Base-by-base conservation (phyloP, 2,329 filamentous ascomycete genomes). In the Talaromyces pinophilus region DNA sequence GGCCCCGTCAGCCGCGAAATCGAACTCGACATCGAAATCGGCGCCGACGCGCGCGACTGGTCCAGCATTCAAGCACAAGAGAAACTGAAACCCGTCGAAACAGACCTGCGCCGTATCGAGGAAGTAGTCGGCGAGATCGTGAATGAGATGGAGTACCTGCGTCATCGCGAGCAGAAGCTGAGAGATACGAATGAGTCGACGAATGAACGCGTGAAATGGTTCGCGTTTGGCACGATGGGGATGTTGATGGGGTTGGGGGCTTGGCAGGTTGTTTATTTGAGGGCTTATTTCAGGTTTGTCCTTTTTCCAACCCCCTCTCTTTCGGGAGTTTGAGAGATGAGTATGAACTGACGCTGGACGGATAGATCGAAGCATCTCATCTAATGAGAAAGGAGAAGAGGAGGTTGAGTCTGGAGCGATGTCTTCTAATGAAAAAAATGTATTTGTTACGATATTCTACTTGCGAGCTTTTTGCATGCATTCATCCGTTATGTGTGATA, bases 181-280 rank as follows among this genome's bases (percentile, higher is more conserved):
- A 87, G 95, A 78, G 94, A 99, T 82, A 99, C 95, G 72, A 99
- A 99, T 81, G 95, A 99, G 89, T 98, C 94, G 85, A 99, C 95
- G 71, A 99, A 99, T 82, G 95, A 91, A 82, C 88, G 95, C 67
- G 95, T 99, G 75, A 99, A 98, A 85, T 98, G 92, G 93, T 99
- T 99, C 81, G 94, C 94, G 59, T 89, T 97, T 78, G 88, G 89
- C 71, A 98, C 94, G 33, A 98, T 97, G 82, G 90, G 92, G 69
- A 90, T 97, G 84, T 83, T 99, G 72, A 84, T 97, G 71, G 92
- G 87, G 40, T 84, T 99, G 73, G 96, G 95, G 79, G 93, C 84
- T 50, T 99, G 95, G 95, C 95, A 99, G 88, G 92, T 99, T 76
- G 88, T 99, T 77, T 99, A 99, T 82, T 85, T 99, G 81, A 87